phyloP scores from a whole-genome alignment of 2,329 filamentous ascomycete genomes.

The Colletotrichum lupini region DNA sequence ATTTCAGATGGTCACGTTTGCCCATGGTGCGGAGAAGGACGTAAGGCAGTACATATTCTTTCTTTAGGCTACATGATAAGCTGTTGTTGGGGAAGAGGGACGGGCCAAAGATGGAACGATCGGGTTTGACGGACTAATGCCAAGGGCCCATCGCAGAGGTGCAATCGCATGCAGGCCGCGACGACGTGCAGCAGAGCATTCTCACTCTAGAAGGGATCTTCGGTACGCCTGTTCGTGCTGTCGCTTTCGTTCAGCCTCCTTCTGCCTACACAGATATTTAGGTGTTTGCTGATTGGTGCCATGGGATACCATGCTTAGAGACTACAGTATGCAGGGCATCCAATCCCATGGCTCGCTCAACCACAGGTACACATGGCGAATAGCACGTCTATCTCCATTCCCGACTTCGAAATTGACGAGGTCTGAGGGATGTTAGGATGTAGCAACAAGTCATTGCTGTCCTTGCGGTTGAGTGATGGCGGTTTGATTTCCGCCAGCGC shows the following conservation, averaged over 20 bases:
- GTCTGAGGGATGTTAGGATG: background rate
- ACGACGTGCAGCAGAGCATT: background rate
- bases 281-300: background rate
- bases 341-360: background rate
- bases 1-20: background rate
- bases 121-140: background rate
- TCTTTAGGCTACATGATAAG: background rate
- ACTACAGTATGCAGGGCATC: background rate
- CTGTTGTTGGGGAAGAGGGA: background rate
- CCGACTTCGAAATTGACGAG: background rate
- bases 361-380: no score
- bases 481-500: background rate
- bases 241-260: background rate
- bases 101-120: background rate
- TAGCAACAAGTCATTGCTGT: background rate
- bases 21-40: background rate
- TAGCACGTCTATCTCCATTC: background rate
- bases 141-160: slow-evolving; percentile 4
- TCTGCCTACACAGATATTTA: background rate
- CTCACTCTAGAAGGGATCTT: background rate
- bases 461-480: background rate
- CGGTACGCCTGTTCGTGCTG: background rate
- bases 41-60: background rate
- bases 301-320: background rate
- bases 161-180: background rate